Evolutionary conservation across 805 yeast genomes (phyloP), one percentile per base, ranked within the genome.

Genomic region (Candida ficus): DNA sequence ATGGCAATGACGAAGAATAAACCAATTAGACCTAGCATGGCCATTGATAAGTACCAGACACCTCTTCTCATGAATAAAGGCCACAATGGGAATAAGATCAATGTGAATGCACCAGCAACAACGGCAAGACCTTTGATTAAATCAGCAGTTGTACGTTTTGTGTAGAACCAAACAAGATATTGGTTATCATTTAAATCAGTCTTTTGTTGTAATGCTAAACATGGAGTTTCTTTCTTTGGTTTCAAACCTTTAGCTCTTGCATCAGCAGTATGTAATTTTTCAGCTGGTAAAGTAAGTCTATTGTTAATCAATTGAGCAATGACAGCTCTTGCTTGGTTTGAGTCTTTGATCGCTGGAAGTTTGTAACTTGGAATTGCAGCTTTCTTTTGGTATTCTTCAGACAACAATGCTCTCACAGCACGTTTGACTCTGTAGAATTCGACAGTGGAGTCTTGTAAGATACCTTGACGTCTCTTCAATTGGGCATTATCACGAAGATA

Each of bases 31-130:
- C 85, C 89, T 47, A 93, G 65, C 40, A 80, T 64, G 7, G 76
- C 83, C 71, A 91, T 76, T 26, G 96, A 84, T 39, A 88, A 59
- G 60, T 89, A 93, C 85, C 95, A 93, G 25, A 87, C 96, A 32
- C 93, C 95, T 41, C 73, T 72, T 60, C 95, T 81, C 93, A 93
- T 80, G 63, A 82, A 78, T 28, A 69, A 56, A 21, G 99, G 99
- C 99, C 99, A 93, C 55, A 93, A 72, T 47, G 98, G 99, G 80
- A 88, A 93, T 18, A 76, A 82, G 7, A 74, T 76, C 17, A 91
- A 63, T 21, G 83, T 80, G 48, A 84, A 70, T 3, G 80, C 72
- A 7, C 86, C 82, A 52, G 79, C 79, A 32, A 78, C 58, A 34
- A 77, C 58, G 28, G 66, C 70, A 10, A 61, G 38, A 12, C 64